Base-by-base conservation (phyloP, 345 rosid species). In the Noccaea caerulescens region DNA sequence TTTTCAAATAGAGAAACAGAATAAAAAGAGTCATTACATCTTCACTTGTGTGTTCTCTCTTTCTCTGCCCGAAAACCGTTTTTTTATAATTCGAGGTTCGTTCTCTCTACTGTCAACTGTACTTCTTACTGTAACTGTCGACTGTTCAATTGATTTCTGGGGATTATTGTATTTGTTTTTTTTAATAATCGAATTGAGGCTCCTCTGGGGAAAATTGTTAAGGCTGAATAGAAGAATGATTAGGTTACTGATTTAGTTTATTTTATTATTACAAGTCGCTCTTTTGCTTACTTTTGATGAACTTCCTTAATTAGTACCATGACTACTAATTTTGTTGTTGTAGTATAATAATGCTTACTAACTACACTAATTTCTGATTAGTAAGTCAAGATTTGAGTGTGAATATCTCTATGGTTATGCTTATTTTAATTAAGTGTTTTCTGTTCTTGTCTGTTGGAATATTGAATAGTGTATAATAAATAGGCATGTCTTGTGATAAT, bases 401-500 rank as follows among this genome's bases (percentile, higher is more conserved):
- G 16, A 1, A 10, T 27, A 39, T 58, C 38, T 56, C 47, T 58
- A 3, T 27, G 30, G 46, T 42, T 52, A 27, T 66, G 30, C 13
- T 16, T 16, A 16, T 18, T 55, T 20, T 43, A 1, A 38, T 14
- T 27, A 45, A 25, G 20, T 18, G n/a, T 44, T n/a, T 7, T 30
- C 16, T 20, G n/a, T 47, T 34, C 13, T 68, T 43, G 37, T 74
- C 3, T 43, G 32, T 20, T 33, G 1, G 7, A 8, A 12, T 12
- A 53, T 30, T 64, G 8, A 43, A 27, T 57, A 43, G 66, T 46
- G 58, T 43, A 33, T 20, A 20, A 20, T 75, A 16, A 20, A 66
- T 33, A 78, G 73, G 80, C 33, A 90, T 93, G 98, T 90, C 98
- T 72, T 87, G 85, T 69, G 97, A 93, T 83, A 84, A 88, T 46